Evolutionary conservation across 2,329 filamentous ascomycete species (phyloP).

Genomic region (Lecanicillium sp.): DNA sequence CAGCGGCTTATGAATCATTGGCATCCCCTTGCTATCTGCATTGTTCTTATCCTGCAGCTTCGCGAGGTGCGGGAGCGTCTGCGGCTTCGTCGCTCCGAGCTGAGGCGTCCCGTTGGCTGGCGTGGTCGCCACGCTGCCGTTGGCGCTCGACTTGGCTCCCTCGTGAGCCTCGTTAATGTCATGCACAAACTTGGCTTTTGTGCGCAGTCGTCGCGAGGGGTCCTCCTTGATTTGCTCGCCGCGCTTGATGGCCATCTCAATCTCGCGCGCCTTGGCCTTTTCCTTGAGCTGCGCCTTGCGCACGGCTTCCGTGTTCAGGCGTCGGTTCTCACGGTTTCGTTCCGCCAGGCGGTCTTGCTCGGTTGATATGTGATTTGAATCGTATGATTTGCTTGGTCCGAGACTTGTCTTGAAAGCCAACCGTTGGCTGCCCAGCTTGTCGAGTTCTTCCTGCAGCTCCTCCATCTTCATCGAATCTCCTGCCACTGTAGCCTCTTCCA

Average conservation of each 20-base stretch:
- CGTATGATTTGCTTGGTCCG: constrained; percentile 42
- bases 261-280: constrained; percentile 52
- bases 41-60: constrained; percentile 45
- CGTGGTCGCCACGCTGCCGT: constrained; percentile 40
- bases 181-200: constrained; percentile 59
- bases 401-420: constrained; percentile 65
- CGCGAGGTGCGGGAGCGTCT: constrained; percentile 41
- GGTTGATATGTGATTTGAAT: constrained; percentile 37
- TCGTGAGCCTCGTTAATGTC: constrained; percentile 42
- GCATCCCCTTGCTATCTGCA: constrained; percentile 50
- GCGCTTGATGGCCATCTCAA: constrained; percentile 51
- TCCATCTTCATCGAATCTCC: constrained; percentile 52
- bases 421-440: constrained; percentile 57
- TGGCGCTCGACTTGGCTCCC: constrained; percentile 37
- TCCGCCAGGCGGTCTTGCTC: constrained; percentile 78
- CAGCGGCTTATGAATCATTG: constrained; percentile 67
- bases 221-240: constrained; percentile 55
- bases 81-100: constrained; percentile 30
- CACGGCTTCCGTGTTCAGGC: constrained; percentile 80
- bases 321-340: constrained; percentile 77
- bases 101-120: constrained; percentile 47
- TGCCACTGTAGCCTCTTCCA: constrained; percentile 56
- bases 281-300: constrained; percentile 84
- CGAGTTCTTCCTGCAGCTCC: constrained; percentile 51
- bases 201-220: constrained; percentile 53